Evolutionary conservation across 2,329 filamentous ascomycete genomes (phyloP).

Genomic region (Phialophora verrucosa): DNA sequence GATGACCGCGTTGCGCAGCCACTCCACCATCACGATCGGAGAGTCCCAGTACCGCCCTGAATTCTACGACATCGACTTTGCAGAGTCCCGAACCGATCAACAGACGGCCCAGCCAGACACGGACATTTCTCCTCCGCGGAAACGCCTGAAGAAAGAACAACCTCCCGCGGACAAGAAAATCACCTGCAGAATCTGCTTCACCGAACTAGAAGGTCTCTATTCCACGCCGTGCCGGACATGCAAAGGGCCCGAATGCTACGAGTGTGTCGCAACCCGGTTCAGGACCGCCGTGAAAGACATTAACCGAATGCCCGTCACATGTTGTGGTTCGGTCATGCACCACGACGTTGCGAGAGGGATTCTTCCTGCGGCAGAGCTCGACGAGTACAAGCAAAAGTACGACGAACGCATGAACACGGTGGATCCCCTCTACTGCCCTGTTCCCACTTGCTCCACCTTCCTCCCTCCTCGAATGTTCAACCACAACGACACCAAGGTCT

Average conservation of each 20-base stretch:
- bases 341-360: conserved; percentile 47
- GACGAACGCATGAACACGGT: conserved; percentile 54
- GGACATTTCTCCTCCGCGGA: conserved; percentile 21
- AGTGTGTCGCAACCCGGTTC: conserved; percentile 32
- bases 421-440: conserved; percentile 57
- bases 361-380: conserved; percentile 46
- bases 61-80: conserved; percentile 10
- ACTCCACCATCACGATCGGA: conserved; percentile 12
- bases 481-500: conserved; percentile 38
- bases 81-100: conserved; percentile 10
- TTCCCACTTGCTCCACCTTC: conserved; percentile 56
- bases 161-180: conserved; percentile 1
- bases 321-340: conserved; percentile 54
- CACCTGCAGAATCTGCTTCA: conserved; percentile 27
- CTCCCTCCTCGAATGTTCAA: conserved; percentile 48
- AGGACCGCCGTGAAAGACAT: conserved; percentile 26
- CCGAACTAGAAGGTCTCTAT: conserved; percentile 21
- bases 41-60: conserved; percentile 9
- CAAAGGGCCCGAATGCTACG: conserved; percentile 26
- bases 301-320: conserved; percentile 31
- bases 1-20: conserved; percentile 12
- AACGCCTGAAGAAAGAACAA: conserved; percentile 15
- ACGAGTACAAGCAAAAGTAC: conserved; percentile 51
- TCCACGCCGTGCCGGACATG: conserved; percentile 33
- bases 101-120: neutral